Percentiles rank a stretch among this genome's conserved stretches.
phyloP scores from a whole-genome alignment of 2,329 filamentous ascomycete genomes.

The Phaeosphaeria sp. region DNA sequence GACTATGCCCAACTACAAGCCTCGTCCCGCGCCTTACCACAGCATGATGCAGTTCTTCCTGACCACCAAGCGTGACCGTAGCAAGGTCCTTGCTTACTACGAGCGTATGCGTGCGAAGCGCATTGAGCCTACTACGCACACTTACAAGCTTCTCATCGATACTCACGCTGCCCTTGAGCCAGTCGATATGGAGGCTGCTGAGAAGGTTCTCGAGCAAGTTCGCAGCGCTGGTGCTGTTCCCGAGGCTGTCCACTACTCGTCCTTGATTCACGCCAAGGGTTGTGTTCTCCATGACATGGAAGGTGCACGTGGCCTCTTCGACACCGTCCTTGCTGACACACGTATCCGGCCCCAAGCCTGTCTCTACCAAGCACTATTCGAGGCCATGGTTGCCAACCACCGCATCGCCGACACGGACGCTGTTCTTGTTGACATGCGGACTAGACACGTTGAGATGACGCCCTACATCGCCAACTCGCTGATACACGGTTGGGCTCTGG shows the following conservation, averaged over 20 bases:
- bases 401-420: conserved; percentile 73
- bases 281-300: conserved; percentile 92
- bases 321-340: conserved; percentile 73
- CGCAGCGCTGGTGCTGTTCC: conserved; percentile 74
- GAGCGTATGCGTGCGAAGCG: conserved; percentile 88
- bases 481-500: conserved; percentile 93
- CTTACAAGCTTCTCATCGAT: conserved; percentile 96
- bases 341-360: conserved; percentile 78
- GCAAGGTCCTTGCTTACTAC: conserved; percentile 93
- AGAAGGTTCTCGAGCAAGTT: conserved; percentile 81
- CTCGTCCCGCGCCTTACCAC: conserved; percentile 95
- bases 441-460: conserved; percentile 79
- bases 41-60: conserved; percentile 99
- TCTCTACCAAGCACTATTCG: conserved; percentile 95
- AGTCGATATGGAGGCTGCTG: conserved; percentile 84
- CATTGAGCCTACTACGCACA: conserved; percentile 92
- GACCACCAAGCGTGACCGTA: conserved; percentile 93
- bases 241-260: conserved; percentile 94
- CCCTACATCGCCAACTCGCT: conserved; percentile 98
- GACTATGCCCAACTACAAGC: conserved; percentile 97
- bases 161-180: conserved; percentile 94
- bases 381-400: conserved; percentile 96
- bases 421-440: conserved; percentile 77
- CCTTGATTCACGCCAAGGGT: conserved; percentile 92
- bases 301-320: conserved; percentile 81